Evolutionary conservation across 2,329 filamentous ascomycete genomes (phyloP).

Genomic region (Ceratocystis papillata): DNA sequence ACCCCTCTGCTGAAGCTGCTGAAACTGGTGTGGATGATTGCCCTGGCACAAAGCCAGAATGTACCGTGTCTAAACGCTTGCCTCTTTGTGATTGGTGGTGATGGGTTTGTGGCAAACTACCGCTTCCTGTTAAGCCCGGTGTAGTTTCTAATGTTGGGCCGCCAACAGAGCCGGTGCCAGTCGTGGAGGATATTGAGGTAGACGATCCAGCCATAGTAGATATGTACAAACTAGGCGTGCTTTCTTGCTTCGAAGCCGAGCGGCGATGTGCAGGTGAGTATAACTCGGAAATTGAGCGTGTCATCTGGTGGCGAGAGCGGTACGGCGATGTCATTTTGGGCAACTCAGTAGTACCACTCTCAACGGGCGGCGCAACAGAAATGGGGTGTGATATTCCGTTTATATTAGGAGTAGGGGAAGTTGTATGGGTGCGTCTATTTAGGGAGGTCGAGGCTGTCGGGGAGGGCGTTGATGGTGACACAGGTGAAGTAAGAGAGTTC

Average conservation of each 20-base stretch:
- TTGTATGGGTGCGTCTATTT: background rate
- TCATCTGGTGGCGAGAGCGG: slow-evolving; percentile 41
- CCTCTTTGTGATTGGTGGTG: slow-evolving; percentile 7
- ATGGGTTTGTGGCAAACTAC: background rate
- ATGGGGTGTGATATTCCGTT: background rate
- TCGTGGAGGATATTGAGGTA: slow-evolving; percentile 14
- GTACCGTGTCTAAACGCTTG: background rate
- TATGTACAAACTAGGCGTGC: slow-evolving; percentile 26
- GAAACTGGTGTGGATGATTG: background rate
- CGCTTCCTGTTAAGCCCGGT: background rate
- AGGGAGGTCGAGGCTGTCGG: background rate
- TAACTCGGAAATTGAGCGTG: slow-evolving; percentile 46
- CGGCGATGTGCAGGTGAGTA: slow-evolving; percentile 33
- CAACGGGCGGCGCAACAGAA: background rate
- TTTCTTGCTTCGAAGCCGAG: slow-evolving; percentile 24
- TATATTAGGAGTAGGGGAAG: background rate
- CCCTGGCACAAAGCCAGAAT: background rate
- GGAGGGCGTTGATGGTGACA: slow-evolving; percentile 7
- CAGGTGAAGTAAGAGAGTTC: slow-evolving; percentile 6
- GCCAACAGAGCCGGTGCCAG: slow-evolving; percentile 29
- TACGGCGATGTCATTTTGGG: slow-evolving; percentile 22
- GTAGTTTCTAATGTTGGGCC: slow-evolving; percentile 16
- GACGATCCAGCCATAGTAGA: slow-evolving; percentile 15
- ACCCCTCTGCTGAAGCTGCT: background rate
- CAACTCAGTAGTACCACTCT: background rate